Percentiles rank a stretch among this genome's conserved stretches.
phyloP scores from a whole-genome alignment of 768 basidiomycete species.

The Termitomyces sp. region DNA sequence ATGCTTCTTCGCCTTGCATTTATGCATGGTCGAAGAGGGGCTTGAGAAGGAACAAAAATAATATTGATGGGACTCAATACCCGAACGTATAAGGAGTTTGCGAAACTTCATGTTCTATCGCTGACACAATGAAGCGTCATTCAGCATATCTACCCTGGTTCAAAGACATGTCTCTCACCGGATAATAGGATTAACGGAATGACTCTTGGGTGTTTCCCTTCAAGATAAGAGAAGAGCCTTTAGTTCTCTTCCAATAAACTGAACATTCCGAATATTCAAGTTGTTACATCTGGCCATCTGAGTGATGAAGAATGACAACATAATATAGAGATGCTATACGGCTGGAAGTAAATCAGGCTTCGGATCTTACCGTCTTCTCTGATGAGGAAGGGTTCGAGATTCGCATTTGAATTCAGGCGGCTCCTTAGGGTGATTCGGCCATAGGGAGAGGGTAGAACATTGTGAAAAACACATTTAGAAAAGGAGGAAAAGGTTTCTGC shows the following conservation, averaged over 20 bases:
- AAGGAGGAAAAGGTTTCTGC: neutral
- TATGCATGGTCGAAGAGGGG: conserved; percentile 6
- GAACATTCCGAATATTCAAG: neutral
- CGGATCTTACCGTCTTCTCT: neutral
- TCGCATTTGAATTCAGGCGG: neutral
- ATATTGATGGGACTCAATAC: neutral
- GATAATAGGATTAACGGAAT: no score
- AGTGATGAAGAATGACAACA: no score
- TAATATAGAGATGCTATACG: no score
- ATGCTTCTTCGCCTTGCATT: neutral
- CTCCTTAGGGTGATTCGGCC: neutral
- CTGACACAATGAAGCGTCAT: neutral
- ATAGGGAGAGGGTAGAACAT: neutral
- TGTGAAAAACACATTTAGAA: neutral
- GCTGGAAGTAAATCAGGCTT: neutral
- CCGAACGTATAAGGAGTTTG: conserved; percentile 1
- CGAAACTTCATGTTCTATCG: neutral
- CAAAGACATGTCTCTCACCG: neutral
- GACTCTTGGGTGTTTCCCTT: no score
- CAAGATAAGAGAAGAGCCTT: no score
- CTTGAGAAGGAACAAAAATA: conserved; percentile 1
- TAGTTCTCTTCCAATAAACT: no score
- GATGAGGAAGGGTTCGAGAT: neutral
- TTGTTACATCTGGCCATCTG: neutral
- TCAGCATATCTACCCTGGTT: neutral